These are phyloP conservation scores for Fusarium clavum DNA, from an alignment of 2,329 filamentous ascomycete species.

Conservation along the genomic window DNA sequence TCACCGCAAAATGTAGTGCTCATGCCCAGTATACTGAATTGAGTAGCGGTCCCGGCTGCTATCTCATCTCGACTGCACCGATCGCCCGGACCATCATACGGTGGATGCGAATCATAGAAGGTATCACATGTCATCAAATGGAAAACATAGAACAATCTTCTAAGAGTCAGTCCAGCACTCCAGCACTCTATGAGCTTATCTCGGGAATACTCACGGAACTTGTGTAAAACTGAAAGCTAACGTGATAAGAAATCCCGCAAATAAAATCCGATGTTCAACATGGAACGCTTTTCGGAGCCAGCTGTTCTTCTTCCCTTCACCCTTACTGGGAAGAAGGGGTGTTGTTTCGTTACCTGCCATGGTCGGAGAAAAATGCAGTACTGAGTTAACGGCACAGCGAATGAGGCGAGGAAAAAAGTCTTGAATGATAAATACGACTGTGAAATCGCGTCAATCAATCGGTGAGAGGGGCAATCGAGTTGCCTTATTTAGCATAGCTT, in stretches of 20 bases:
- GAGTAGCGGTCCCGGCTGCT: slow-evolving; percentile 70
- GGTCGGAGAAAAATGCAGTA: slow-evolving; percentile 3
- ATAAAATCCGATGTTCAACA: slow-evolving; percentile 61
- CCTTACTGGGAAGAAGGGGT: slow-evolving; percentile 36
- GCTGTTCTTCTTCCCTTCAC: slow-evolving; percentile 5
- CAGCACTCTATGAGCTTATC: accelerated
- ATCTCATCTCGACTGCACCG: slow-evolving; percentile 72
- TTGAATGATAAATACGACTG: slow-evolving; percentile 32
- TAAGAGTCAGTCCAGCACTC: background rate
- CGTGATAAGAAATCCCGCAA: slow-evolving; percentile 71
- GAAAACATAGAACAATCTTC: slow-evolving; percentile 71
- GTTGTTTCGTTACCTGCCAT: slow-evolving; percentile 44
- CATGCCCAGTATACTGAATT: slow-evolving; percentile 74
- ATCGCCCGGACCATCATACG: slow-evolving; percentile 60
- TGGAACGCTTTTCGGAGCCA: slow-evolving; percentile 40
- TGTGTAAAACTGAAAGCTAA: slow-evolving; percentile 63
- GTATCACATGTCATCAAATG: slow-evolving; percentile 78
- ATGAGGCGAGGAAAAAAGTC: slow-evolving; percentile 19
- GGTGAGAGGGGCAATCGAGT: slow-evolving; percentile 21
- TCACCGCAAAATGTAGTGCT: slow-evolving; percentile 74
- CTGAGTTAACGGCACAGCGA: background rate
- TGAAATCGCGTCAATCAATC: slow-evolving; percentile 21
- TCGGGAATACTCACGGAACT: slow-evolving; percentile 55
- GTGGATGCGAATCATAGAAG: slow-evolving; percentile 71
- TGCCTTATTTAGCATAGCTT: slow-evolving; percentile 24